phyloP scores from a whole-genome alignment of 805 yeast genomes.

The Cyberlindnera misumaiensis region DNA sequence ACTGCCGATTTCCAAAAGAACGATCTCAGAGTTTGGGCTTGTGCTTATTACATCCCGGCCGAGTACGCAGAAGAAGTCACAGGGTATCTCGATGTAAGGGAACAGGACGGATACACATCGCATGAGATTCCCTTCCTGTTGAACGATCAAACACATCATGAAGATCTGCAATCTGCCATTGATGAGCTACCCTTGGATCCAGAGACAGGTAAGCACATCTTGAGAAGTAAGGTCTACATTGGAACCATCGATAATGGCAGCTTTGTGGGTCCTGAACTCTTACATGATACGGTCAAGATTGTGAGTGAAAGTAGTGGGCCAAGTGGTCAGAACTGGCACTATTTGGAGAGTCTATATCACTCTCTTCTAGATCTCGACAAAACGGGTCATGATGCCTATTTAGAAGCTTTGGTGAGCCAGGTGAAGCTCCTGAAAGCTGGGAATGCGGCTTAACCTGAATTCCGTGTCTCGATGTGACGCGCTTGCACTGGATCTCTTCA shows the following conservation, averaged over 20 bases:
- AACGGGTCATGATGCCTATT: constrained; percentile 14
- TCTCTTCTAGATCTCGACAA: constrained; percentile 34
- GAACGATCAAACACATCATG: constrained; percentile 18
- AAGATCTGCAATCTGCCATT: constrained; percentile 8
- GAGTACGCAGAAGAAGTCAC: constrained; percentile 53
- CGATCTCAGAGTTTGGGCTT: constrained; percentile 63
- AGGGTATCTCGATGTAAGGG: constrained; percentile 72
- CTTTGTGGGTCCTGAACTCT: constrained; percentile 75
- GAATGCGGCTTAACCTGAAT: too few species aligned
- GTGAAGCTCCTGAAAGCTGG: constrained; percentile 4
- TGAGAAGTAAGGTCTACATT: constrained; percentile 65
- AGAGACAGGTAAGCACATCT: constrained; percentile 32
- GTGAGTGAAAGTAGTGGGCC: constrained; percentile 63
- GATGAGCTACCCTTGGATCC: constrained; percentile 24
- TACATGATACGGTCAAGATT: constrained; percentile 50
- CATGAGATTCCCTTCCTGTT: constrained; percentile 62
- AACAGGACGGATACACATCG: constrained; percentile 80
- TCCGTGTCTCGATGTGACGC: too few species aligned
- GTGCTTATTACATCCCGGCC: constrained; percentile 74
- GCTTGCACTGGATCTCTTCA: too few species aligned
- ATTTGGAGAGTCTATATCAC: constrained; percentile 46
- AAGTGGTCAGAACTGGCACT: constrained; percentile 75
- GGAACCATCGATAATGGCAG: constrained; percentile 79
- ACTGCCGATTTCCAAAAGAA: constrained; percentile 27
- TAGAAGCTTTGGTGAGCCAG: constrained; percentile 13